Evolutionary conservation across 805 yeast species (phyloP), one percentile per base, ranked within the genome.

Genomic region (Groenewaldozyma salmanticensis): DNA sequence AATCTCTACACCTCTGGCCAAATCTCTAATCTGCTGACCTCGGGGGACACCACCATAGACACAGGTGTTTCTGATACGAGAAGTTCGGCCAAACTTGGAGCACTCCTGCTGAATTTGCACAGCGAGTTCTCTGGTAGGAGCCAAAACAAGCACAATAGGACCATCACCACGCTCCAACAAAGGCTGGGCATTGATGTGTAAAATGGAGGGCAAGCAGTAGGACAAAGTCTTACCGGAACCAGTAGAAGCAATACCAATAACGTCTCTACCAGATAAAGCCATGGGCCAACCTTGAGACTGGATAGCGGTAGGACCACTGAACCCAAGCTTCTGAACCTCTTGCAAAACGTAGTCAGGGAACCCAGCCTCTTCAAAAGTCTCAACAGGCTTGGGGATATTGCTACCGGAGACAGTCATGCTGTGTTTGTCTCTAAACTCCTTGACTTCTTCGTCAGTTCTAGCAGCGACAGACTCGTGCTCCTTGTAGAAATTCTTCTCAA

Each of bases 221-320:
- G 96, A 85, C 56, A 92, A 73, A 48, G 98, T 92, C 74, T 92
- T 92, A 74, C 98, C 98, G 42, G 96, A 88, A 68, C 98, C 98
- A 52, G 98, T 92, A 53, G 96, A 82, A 43, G 98, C 97, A 64
- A 92, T 81, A 74, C 98, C 98, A 66, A 92, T 84, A 90, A 92
- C 82, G 64, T 92, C 97, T 70, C 97, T 85, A 72, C 98, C 98
- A 55, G 90, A 79, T 45, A 88, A 72, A 59, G 98, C 98, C 98
- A 92, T 92, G 50, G 98, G 98, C 98, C 98, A 92, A 71, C 98
- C 98, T 72, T 92, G 98, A 67, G 96, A 86, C 71, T 92, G 98
- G 59, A 92, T 92, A 52, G 86, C 87, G 43, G 98, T 92, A 56
- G 98, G 98, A 51, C 70, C 75, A 42, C 80, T 92, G 70, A 92